phyloP scores from a whole-genome alignment of 495 filamentous ascomycete genomes.

The Neurospora tetrasperma region DNA sequence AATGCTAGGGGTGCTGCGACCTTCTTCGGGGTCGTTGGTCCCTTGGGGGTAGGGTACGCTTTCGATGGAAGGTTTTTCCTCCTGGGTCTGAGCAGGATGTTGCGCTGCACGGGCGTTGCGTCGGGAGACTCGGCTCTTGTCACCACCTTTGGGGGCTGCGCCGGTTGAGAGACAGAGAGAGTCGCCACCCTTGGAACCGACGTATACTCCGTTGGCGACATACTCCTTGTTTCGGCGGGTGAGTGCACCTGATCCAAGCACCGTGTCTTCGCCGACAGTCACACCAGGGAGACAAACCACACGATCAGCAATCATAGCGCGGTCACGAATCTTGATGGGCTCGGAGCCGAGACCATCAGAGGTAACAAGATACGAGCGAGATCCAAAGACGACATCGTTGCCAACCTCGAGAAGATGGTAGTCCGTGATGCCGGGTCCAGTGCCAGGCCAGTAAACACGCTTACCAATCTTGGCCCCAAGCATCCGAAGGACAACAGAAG shows the following conservation, averaged over 20 bases:
- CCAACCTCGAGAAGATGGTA: conserved; percentile 38
- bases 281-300: conserved; percentile 30
- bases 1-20: neutral
- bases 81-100: neutral
- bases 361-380: conserved; percentile 33
- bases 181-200: conserved; percentile 34
- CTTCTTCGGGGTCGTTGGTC: neutral
- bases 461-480: conserved; percentile 35
- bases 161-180: conserved; percentile 24
- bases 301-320: conserved; percentile 29
- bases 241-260: conserved; percentile 36
- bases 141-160: neutral
- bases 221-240: conserved; percentile 29
- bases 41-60: neutral
- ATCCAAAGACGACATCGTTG: conserved; percentile 38
- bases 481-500: conserved; percentile 28
- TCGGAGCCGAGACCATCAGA: conserved; percentile 34
- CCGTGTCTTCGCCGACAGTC: conserved; percentile 21
- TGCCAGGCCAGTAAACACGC: conserved; percentile 40
- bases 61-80: neutral
- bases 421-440: conserved; percentile 33
- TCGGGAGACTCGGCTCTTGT: neutral
- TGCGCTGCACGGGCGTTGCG: neutral
- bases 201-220: conserved; percentile 29
- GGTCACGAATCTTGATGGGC: conserved; percentile 26